Base-by-base conservation (phyloP, 305 asterid species). In the Fraxinus sp. region DNA sequence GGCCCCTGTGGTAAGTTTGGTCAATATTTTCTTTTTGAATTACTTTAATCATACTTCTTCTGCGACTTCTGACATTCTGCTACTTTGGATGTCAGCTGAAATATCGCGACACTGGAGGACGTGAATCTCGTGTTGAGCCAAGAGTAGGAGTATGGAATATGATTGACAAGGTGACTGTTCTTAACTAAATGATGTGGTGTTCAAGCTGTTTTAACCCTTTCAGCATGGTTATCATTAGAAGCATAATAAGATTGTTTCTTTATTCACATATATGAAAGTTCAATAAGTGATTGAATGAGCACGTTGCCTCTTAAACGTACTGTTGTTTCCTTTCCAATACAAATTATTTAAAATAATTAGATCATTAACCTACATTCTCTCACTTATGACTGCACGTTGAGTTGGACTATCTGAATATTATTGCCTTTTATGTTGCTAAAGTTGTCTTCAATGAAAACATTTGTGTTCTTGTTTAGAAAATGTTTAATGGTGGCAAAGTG, bases 71-170 rank as follows among this genome's bases (percentile, higher is more conserved):
- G 16, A 73, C 79, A 13, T 77, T 77, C n/a, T 30, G 8, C 36
- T 72, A 28, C 78, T 79, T 71, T 62, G 28, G 24, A 49, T 79
- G 62, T 72, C 91, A 95, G 99, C 85, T 94, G 14, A 90, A 76
- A 79, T 95, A 94, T 84, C 92, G 90, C 30, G 91, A 43, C 0
- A 14, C 93, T 43, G 97, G 99, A 30, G 97, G 99, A 30, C 36
- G 71, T 33, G 84, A 91, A 39, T 9, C 80, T 7, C 55, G 13
- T 0, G 89, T 93, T 28, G 71, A 82, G 13, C 99, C 98, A 9
- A 41, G 37, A 57, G 93, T 92, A 9, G 99, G 99, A 2, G 93
- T 88, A 5, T 95, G 99, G 99, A 94, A 93, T 49, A 93, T 95
- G 98, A 94, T 91, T 0, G 84, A 92, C n/a, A 90, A 87, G 97